Evolutionary conservation across 1,139 yeast genomes (phyloP).

Genomic region (Yamadazyma oceani): DNA sequence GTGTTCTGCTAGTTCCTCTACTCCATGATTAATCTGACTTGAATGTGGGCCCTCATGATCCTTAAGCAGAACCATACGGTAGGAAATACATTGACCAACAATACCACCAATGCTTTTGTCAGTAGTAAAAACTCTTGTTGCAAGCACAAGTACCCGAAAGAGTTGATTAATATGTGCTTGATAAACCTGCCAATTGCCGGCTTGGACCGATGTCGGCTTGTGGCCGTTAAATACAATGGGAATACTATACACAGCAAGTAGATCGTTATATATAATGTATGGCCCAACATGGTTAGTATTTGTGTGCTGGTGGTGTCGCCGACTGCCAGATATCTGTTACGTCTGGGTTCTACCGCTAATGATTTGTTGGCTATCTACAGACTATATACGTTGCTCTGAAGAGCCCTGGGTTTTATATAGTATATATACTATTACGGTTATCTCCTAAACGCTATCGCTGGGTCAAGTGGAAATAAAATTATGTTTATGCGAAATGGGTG

Average conservation of each 20-base stretch:
- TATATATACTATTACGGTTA: not conserved
- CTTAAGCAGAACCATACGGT: slow-evolving; percentile 12
- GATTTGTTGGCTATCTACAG: too few relatives aligned
- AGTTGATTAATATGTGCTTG: slow-evolving; percentile 6
- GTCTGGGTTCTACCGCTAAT: too few relatives aligned
- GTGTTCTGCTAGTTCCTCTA: too few relatives aligned
- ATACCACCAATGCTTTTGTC: not conserved
- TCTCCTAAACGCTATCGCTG: too few relatives aligned
- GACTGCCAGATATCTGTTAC: too few relatives aligned
- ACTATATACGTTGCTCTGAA: too few relatives aligned
- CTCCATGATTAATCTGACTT: slow-evolving; percentile 7
- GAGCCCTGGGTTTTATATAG: too few relatives aligned
- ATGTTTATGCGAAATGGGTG: not conserved
- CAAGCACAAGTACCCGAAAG: slow-evolving; percentile 3
- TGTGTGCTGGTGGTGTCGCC: too few relatives aligned
- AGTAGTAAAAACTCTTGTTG: not conserved
- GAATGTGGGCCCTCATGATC: slow-evolving; percentile 7
- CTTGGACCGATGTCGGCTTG: not conserved
- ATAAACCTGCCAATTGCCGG: not conserved
- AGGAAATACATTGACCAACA: slow-evolving; percentile 8
- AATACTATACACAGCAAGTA: not conserved
- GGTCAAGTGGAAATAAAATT: too few relatives aligned
- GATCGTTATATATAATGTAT: not conserved
- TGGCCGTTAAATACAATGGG: not conserved
- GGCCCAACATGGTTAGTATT: not conserved